phyloP scores from a whole-genome alignment of 2,329 filamentous ascomycete genomes.

The Pezicula radicicola region DNA sequence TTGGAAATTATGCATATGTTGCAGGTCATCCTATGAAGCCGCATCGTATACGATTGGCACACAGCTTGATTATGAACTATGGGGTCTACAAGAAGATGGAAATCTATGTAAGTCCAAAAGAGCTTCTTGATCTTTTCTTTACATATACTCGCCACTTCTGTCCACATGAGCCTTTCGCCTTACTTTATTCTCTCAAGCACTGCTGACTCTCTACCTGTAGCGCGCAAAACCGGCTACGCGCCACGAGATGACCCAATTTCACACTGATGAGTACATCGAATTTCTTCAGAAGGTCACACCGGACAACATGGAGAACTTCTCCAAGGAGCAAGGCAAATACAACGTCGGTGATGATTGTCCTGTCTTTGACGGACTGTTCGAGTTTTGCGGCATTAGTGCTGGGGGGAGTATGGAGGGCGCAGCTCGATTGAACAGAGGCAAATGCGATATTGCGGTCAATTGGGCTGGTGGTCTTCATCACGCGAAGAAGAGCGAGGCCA shows the following conservation, averaged over 20 bases:
- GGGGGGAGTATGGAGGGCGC: slow-evolving; percentile 94
- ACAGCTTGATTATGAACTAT: slow-evolving; percentile 95
- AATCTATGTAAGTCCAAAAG: slow-evolving; percentile 67
- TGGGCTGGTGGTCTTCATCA: slow-evolving; percentile 98
- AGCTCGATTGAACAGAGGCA: slow-evolving; percentile 81
- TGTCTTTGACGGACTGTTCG: slow-evolving; percentile 95
- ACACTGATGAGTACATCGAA: slow-evolving; percentile 92
- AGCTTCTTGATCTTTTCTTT: no score
- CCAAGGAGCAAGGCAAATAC: slow-evolving; percentile 88
- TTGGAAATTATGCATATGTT: slow-evolving; percentile 97
- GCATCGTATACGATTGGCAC: slow-evolving; percentile 89
- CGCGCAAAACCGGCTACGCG: slow-evolving; percentile 82
- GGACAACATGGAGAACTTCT: slow-evolving; percentile 95
- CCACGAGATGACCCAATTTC: slow-evolving; percentile 90
- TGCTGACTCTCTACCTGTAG: slow-evolving; percentile 37
- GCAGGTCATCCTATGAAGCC: slow-evolving; percentile 99
- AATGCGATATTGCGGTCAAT: slow-evolving; percentile 96
- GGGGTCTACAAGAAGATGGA: slow-evolving; percentile 97
- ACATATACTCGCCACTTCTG: not conserved
- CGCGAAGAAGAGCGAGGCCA: slow-evolving; percentile 94
- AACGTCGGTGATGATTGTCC: slow-evolving; percentile 97
- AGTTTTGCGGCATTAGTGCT: slow-evolving; percentile 92
- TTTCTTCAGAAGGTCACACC: slow-evolving; percentile 94
- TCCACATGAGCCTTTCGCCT: not conserved
- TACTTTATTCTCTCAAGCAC: not conserved